Conservation (phyloP, 306 rosid species). For the Coriaria nepalensis region DNA sequence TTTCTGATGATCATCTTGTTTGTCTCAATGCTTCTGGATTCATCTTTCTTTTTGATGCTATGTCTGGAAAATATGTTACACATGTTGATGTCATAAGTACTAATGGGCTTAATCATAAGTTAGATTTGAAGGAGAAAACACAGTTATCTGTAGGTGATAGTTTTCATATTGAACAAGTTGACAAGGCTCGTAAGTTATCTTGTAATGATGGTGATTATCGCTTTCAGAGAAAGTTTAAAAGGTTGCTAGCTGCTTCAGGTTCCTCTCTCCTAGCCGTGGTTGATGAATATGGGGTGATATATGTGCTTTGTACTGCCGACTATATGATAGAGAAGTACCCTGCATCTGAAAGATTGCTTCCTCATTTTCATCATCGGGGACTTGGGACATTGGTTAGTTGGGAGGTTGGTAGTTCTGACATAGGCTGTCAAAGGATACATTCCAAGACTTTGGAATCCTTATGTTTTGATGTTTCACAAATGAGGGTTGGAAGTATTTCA, state of each 20-base stretch:
- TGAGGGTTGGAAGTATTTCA: constrained; percentile 17
- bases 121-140: constrained; percentile 23
- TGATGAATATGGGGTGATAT: constrained; percentile 70
- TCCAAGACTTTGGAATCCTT: constrained; percentile 20
- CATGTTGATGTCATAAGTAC: constrained; percentile 44
- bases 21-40: constrained; percentile 68
- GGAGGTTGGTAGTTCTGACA: constrained; percentile 71
- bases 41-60: constrained; percentile 47
- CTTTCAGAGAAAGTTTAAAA: constrained; percentile 41
- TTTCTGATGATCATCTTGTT: constrained; percentile 64
- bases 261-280: constrained; percentile 62
- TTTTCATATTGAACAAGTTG: constrained; percentile 19
- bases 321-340: constrained; percentile 25
- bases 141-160: constrained; percentile 14
- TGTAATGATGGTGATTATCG: constrained; percentile 18
- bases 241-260: constrained; percentile 64
- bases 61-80: constrained; percentile 62
- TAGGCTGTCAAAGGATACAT: constrained; percentile 42
- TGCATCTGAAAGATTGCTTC: constrained; percentile 42
- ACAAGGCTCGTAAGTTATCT: constrained; percentile 22
- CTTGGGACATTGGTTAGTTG: constrained; percentile 59
- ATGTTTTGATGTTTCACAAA: constrained; percentile 17
- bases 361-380: constrained; percentile 36
- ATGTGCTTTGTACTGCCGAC: constrained; percentile 36
- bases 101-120: constrained; percentile 32